Evolutionary conservation across 805 yeast genomes (phyloP).

Genomic region (Myxozyma kluyveri): DNA sequence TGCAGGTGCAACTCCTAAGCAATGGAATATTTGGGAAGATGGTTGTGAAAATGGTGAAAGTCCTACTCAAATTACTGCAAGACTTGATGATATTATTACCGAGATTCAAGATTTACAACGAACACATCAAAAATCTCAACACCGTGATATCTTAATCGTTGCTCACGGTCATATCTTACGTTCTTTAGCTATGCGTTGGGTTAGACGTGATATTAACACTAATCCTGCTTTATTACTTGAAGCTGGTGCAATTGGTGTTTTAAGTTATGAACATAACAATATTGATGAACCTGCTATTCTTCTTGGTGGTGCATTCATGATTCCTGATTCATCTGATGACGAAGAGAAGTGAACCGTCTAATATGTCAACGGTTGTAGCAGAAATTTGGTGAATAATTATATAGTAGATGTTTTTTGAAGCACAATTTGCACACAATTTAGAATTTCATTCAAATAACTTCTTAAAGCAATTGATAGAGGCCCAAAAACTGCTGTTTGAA

Average conservation of each 20-base stretch:
- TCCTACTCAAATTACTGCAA: slow-evolving; percentile 58
- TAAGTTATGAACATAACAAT: slow-evolving; percentile 82
- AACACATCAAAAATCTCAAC: slow-evolving; percentile 45
- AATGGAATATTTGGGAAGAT: slow-evolving; percentile 85
- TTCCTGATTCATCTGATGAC: slow-evolving; percentile 40
- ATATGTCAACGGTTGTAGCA: too few species aligned
- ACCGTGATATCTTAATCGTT: slow-evolving; percentile 56
- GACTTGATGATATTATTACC: slow-evolving; percentile 69
- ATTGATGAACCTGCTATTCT: slow-evolving; percentile 83
- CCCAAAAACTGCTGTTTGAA: too few species aligned
- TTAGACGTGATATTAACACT: slow-evolving; percentile 50
- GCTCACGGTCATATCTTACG: slow-evolving; percentile 94
- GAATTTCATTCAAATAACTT: too few species aligned
- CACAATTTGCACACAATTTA: too few species aligned
- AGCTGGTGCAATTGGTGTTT: slow-evolving; percentile 93
- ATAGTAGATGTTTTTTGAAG: too few species aligned
- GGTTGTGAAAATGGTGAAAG: slow-evolving; percentile 92
- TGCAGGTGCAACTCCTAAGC: slow-evolving; percentile 30
- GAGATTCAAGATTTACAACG: slow-evolving; percentile 62
- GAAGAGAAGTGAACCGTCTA: too few species aligned
- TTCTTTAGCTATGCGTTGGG: slow-evolving; percentile 88
- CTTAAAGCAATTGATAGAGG: too few species aligned
- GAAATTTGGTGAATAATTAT: too few species aligned
- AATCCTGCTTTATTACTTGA: slow-evolving; percentile 85
- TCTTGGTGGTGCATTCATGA: slow-evolving; percentile 77